Evolutionary conservation across 257 asterid genomes (phyloP).

Genomic region (Apocynum venetum): DNA sequence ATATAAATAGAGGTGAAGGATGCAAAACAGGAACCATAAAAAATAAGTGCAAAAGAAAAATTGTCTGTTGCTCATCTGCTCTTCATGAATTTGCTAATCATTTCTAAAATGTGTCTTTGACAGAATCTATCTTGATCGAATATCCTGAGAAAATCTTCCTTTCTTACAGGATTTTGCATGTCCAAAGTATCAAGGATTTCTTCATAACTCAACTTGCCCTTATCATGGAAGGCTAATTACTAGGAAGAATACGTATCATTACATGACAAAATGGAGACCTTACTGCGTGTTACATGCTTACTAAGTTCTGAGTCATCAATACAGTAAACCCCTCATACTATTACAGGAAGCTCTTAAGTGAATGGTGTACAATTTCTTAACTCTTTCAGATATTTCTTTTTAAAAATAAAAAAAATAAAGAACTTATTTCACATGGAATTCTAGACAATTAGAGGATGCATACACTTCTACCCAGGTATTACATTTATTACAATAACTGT

Average conservation of each 20-base stretch:
- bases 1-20: conserved; percentile 13
- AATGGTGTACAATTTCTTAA: neutral
- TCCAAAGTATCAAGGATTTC: neutral
- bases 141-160: neutral
- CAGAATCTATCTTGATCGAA: neutral
- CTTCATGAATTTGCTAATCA: neutral
- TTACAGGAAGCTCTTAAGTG: neutral
- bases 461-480: neutral
- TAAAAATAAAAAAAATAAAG: neutral
- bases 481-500: no score
- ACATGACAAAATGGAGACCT: neutral
- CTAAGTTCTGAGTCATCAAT: neutral
- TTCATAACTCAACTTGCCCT: neutral
- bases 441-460: no score
- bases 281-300: neutral
- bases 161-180: neutral
- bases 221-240: neutral
- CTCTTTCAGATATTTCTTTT: neutral
- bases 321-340: neutral
- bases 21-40: neutral
- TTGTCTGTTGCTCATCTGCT: neutral
- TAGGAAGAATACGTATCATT: neutral
- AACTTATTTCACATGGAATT: neutral
- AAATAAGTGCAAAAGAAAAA: neutral
- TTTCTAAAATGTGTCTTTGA: neutral